Evolutionary conservation across 225 moss, liverwort and hornwort species (phyloP).

Genomic region (Rhytidiadelphus loreus): DNA sequence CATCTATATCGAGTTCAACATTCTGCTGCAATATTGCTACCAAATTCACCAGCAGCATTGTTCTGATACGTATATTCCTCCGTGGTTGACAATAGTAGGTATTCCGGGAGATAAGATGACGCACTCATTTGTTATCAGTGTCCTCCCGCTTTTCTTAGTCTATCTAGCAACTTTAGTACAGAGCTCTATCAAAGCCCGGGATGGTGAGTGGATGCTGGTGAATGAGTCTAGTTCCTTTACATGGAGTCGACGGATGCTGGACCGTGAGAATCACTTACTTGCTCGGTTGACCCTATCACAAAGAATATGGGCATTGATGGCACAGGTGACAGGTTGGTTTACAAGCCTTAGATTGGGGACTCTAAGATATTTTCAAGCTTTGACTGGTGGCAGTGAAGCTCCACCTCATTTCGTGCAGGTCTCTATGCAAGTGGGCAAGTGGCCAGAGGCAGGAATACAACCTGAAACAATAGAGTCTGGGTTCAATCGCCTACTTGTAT

Average conservation of each 20-base stretch:
- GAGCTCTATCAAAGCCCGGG: constrained; percentile 93
- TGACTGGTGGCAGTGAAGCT: constrained; percentile 84
- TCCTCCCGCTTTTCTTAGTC: constrained; percentile 86
- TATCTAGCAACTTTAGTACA: constrained; percentile 84
- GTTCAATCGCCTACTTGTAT: constrained; percentile 71
- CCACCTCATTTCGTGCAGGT: constrained; percentile 99
- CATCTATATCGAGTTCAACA: constrained; percentile 88
- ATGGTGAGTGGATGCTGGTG: constrained; percentile 99
- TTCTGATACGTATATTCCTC: constrained; percentile 46
- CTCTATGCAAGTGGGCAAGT: constrained; percentile 82
- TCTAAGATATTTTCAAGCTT: constrained; percentile 64
- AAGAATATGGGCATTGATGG: constrained; percentile 23
- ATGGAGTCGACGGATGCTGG: constrained; percentile 44
- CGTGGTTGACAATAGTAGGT: constrained; percentile 72
- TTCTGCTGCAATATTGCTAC: constrained; percentile 81
- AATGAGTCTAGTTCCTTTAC: constrained; percentile 49
- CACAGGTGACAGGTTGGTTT: constrained; percentile 29
- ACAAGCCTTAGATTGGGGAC: constrained; percentile 37
- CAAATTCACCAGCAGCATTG: constrained; percentile 85
- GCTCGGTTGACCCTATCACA: constrained; percentile 23
- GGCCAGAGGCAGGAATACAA: constrained; percentile 95
- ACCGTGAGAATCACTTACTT: constrained; percentile 27
- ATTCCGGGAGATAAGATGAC: constrained; percentile 69
- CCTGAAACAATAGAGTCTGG: constrained; percentile 87
- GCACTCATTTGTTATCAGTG: constrained; percentile 91